phyloP scores from a whole-genome alignment of 345 rosid genomes.

The Reutealis trisperma region DNA sequence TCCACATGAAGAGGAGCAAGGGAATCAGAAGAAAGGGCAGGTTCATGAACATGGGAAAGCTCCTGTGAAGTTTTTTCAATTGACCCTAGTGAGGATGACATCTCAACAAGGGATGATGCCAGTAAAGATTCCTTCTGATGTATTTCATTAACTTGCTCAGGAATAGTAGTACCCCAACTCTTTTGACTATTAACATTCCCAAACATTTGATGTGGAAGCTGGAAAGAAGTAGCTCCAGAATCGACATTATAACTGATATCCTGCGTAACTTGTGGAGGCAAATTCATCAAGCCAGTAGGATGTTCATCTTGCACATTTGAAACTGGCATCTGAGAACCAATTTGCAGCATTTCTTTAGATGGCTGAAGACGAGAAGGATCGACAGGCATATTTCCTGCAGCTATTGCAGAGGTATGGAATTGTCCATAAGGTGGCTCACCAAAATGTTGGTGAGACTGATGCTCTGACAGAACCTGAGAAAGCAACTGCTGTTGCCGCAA shows the following conservation, averaged over 20 bases:
- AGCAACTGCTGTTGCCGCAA: slow-evolving; percentile 75
- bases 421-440: slow-evolving; percentile 61
- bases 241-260: slow-evolving; percentile 39
- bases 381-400: slow-evolving; percentile 48
- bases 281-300: slow-evolving; percentile 38
- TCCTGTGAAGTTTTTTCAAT: slow-evolving; percentile 32
- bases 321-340: slow-evolving; percentile 49
- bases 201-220: slow-evolving; percentile 57
- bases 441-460: slow-evolving; percentile 51
- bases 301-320: slow-evolving; percentile 50
- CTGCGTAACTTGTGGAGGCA: slow-evolving; percentile 43
- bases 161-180: slow-evolving; percentile 34
- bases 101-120: slow-evolving; percentile 34
- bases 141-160: slow-evolving; percentile 39
- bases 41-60: slow-evolving; percentile 32
- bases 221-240: slow-evolving; percentile 43
- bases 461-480: slow-evolving; percentile 74
- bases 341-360: slow-evolving; percentile 52
- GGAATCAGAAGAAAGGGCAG: slow-evolving; percentile 31
- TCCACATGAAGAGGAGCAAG: slow-evolving; percentile 27
- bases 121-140: slow-evolving; percentile 42
- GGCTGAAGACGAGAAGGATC: slow-evolving; percentile 58
- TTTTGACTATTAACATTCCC: slow-evolving; percentile 40
- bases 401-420: slow-evolving; percentile 44
- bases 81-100: slow-evolving; percentile 34